Percentiles rank a stretch among this genome's conserved stretches.
Conservation (phyloP, 352 stramenopile genomes). For the Pseudoperonospora humuli region DNA sequence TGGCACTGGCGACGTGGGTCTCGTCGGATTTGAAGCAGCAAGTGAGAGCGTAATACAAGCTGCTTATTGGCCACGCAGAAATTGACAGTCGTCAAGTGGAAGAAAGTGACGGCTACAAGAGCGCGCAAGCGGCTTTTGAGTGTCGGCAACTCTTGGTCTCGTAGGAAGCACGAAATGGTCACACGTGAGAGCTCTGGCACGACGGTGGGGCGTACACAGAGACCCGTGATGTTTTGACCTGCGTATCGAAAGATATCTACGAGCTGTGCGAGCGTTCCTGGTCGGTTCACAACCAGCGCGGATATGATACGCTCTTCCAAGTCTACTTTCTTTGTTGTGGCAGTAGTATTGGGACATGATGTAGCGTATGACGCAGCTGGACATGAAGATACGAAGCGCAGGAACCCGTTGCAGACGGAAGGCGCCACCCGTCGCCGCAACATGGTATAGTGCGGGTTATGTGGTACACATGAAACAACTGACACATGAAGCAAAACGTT, state of each 20-base stretch:
- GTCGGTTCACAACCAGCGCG: conserved; percentile 61
- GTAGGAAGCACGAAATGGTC: conserved; percentile 60
- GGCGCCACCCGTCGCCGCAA: too few relatives aligned
- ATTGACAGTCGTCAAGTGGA: conserved; percentile 62
- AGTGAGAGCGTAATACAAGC: conserved; percentile 52
- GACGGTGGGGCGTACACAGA: conserved; percentile 60
- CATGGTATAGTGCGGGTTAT: too few relatives aligned
- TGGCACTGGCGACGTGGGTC: conserved; percentile 14
- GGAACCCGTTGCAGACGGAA: too few relatives aligned
- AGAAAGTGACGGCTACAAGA: conserved; percentile 69
- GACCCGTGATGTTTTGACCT: conserved; percentile 68
- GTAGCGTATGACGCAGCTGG: neutral
- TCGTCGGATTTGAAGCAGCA: conserved; percentile 37
- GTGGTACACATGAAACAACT: too few relatives aligned
- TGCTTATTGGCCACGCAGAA: conserved; percentile 61
- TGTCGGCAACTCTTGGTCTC: conserved; percentile 36
- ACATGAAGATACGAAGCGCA: neutral
- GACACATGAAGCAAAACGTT: too few relatives aligned
- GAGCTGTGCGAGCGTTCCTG: conserved; percentile 58
- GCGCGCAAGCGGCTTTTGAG: conserved; percentile 52
- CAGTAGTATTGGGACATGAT: neutral
- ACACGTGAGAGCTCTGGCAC: conserved; percentile 72
- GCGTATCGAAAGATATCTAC: conserved; percentile 59
- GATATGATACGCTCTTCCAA: conserved; percentile 67
- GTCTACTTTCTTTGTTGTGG: neutral